Percentiles rank a stretch among this genome's conserved stretches.
These are phyloP conservation scores for Chaetomium globosum DNA, from an alignment of 2,329 filamentous ascomycete genomes.

Conservation along the genomic window DNA sequence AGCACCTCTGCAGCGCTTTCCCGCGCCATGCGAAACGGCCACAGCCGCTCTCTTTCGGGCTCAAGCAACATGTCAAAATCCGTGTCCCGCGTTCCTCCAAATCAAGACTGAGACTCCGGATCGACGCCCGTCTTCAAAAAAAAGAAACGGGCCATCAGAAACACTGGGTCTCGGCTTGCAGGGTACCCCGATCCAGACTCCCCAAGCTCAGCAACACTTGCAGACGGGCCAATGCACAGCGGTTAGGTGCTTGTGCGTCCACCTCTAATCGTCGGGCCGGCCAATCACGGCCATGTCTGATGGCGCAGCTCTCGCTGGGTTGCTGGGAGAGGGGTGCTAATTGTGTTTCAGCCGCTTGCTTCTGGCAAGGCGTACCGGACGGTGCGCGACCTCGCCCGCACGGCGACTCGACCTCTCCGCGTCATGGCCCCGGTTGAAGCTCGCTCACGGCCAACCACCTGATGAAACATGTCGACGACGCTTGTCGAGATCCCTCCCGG, in stretches of 20 bases:
- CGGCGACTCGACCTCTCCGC: constrained; percentile 6
- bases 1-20: constrained; percentile 10
- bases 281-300: constrained; percentile 36
- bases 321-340: constrained; percentile 21
- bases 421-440: not conserved
- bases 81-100: constrained; percentile 14
- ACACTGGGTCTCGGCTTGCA: constrained; percentile 25
- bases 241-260: constrained; percentile 42
- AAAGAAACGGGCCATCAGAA: not conserved
- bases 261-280: constrained; percentile 29
- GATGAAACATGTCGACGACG: not conserved
- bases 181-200: constrained; percentile 34
- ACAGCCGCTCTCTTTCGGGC: constrained; percentile 17
- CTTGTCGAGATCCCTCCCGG: not conserved
- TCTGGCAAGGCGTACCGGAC: constrained; percentile 21
- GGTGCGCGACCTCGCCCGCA: constrained; percentile 19
- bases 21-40: constrained; percentile 23
- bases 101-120: constrained; percentile 25
- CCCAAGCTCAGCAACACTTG: constrained; percentile 34
- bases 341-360: constrained; percentile 39
- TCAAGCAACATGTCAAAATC: constrained; percentile 6
- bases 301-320: constrained; percentile 16
- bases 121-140: constrained; percentile 12
- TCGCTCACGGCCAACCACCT: not conserved
- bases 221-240: constrained; percentile 41